Evolutionary conservation across 306 rosid species (phyloP), one percentile per base, ranked within the genome.

Genomic region (Carpinus viminea): DNA sequence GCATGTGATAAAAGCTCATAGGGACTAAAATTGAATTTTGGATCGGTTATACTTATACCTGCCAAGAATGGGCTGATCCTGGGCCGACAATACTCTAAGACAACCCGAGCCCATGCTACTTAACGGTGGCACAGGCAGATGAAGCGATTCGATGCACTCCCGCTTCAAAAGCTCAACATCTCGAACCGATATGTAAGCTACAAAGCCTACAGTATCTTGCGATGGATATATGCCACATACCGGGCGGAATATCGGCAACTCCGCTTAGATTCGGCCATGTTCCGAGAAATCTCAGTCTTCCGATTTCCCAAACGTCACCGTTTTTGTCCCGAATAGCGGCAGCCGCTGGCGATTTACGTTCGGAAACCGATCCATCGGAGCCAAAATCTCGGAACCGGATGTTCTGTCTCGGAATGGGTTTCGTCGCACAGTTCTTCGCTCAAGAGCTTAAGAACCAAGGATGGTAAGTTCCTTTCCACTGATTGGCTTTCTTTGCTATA

Each of bases 331-430:
- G 34, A 12, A 48, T 11, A 12, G 51, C 12, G 18, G 75, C 62
- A 38, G 60, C 12, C 21, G 69, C 70, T 51, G 17, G 3, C 73
- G 48, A n/a, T 61, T 21, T 7, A 59, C 66, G 73, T 56, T 62
- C 46, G 69, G 75, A 26, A 62, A 73, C 72, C 64, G 72, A n/a
- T 7, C 41, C 60, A 9, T 20, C 55, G 74, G 81, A 76, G 12
- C 38, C 83, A 17, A 69, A 73, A 54, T 56, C 85, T 60, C 86
- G 47, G 73, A 85, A 86, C 8, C 83, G 88, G 48, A 87, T 93
- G 83, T 91, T 95, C 41, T 83, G 93, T 62, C 46, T 89, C 4
- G 97, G 96, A 6, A 79, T 91, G 90, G 98, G 99, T 70, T 91
- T 90, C 76, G 91, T 95, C 16, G 97, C 90, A 1, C 87, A 85